Evolutionary conservation across 768 basidiomycete species (phyloP).

Genomic region (Dictyophora rubrovolvata): DNA sequence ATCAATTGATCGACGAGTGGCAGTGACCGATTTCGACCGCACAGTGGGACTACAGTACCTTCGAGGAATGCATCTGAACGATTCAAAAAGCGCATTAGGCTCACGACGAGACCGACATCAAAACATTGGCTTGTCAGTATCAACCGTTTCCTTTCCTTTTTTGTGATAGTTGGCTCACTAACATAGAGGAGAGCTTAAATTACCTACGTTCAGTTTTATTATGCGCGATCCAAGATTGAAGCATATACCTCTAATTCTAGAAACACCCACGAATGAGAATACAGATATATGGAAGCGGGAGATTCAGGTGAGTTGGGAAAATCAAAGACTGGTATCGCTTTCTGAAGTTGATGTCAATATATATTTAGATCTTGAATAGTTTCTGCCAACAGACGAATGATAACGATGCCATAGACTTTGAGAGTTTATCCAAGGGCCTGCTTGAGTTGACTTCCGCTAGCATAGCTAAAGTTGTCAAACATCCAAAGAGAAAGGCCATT

Average conservation of each 20-base stretch:
- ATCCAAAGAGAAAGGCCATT: too few species aligned
- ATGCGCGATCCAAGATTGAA: constrained; percentile 59
- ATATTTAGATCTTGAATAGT: neutral
- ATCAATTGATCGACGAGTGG: neutral
- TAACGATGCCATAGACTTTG: neutral
- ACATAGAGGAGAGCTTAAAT: constrained; percentile 55
- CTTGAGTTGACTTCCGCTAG: too few species aligned
- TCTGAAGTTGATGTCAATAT: neutral
- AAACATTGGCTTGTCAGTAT: constrained; percentile 69
- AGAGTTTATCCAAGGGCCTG: too few species aligned
- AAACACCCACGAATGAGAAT: constrained; percentile 66
- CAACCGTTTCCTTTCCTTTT: neutral
- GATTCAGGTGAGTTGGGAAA: constrained; percentile 34
- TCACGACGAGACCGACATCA: constrained; percentile 74
- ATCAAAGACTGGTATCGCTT: neutral
- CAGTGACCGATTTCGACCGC: constrained; percentile 58
- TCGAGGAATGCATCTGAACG: constrained; percentile 78
- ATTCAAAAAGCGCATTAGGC: constrained; percentile 55
- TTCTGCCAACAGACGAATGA: neutral
- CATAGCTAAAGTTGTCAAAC: too few species aligned
- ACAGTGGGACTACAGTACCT: constrained; percentile 64
- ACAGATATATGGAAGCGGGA: constrained; percentile 67
- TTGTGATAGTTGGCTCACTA: neutral
- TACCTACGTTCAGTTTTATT: constrained; percentile 53
- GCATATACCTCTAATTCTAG: constrained; percentile 68